Conservation (phyloP, 805 yeast genomes). For the Candida incommunis region DNA sequence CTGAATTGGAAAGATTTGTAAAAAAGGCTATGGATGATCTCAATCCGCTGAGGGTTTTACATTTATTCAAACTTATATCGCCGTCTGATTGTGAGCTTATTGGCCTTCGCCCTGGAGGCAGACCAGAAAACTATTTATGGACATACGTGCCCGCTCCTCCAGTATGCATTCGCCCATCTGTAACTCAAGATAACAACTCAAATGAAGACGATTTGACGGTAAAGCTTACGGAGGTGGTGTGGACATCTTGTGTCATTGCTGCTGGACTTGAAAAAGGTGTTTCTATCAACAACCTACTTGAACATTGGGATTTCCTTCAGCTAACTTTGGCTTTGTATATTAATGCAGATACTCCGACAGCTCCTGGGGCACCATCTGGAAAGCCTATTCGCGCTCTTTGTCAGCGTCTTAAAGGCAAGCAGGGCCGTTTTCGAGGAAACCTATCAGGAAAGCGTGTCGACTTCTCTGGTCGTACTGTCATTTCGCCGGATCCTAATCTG, state of each 20-base stretch:
- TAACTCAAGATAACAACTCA: conserved; percentile 81
- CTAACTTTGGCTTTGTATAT: conserved; percentile 94
- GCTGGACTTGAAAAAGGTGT: conserved; percentile 95
- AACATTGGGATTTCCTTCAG: conserved; percentile 97
- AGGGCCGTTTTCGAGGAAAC: conserved; percentile 97
- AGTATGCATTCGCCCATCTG: conserved; percentile 96
- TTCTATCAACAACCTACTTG: conserved; percentile 86
- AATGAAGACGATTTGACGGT: conserved; percentile 97
- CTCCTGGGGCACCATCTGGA: conserved; percentile 30
- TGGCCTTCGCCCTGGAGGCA: conserved; percentile 82
- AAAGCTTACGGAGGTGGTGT: conserved; percentile 88
- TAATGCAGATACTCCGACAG: conserved; percentile 82
- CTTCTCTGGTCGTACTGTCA: conserved; percentile 95
- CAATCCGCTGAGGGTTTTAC: conserved; percentile 80
- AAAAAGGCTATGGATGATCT: conserved; percentile 85
- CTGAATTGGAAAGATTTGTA: conserved; percentile 78
- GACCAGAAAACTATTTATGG: conserved; percentile 97
- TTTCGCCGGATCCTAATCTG: conserved; percentile 95
- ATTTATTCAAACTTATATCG: conserved; percentile 69
- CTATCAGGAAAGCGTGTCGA: conserved; percentile 97
- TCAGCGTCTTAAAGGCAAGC: conserved; percentile 95
- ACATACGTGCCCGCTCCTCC: conserved; percentile 97
- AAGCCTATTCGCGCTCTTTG: conserved; percentile 90
- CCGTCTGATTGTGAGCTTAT: conserved; percentile 85
- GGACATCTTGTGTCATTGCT: conserved; percentile 87